Base-by-base conservation (phyloP, 108 stramenopile species). In the Skeletonema potamos region DNA sequence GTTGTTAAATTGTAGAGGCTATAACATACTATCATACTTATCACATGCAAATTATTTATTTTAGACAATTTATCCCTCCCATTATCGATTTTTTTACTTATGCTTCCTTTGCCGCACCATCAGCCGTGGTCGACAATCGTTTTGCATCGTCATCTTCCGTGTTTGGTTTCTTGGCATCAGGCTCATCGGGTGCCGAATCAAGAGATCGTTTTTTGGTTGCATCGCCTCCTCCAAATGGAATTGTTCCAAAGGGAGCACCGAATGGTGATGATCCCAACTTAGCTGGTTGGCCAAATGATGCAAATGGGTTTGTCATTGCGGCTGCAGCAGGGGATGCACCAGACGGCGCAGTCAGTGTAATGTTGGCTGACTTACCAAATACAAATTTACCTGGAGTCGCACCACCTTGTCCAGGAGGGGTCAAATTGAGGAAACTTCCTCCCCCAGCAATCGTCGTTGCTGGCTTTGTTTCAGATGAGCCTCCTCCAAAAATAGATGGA, bases 321-420 rank as follows among this genome's bases (percentile, higher is more conserved):
- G 61, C 22, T 6, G 68, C 67, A 30, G 61, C 22, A 11, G 75
- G 44, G 62, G 81, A 55, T 51, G 20, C 48, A 39, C 62, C 55
- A 29, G 79, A 13, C 4, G 81, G 76, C 1, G 64, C 66, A 9
- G 81, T 54, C 13, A 82, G 72, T 10, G 76, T 82, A 43, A 82
- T 77, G 48, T 62, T 77, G 27, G 70, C 81, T 41, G 76, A 73
- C 41, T 73, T 77, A 10, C 76, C 81, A 48, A 82, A 82, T 0
- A 82, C 76, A 56, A 77, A 82, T 63, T 66, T 66, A 17, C 48
- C 62, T 11, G 76, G 54, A 29, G 66, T 29, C 9, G 62, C 69
- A 20, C 64, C 76, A 27, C 76, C 22, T 12, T 70, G 69, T 44
- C 74, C 79, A 5, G 81, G 81, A 12, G 81, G 81, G 17, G 65